Evolutionary conservation across 2,329 filamentous ascomycete genomes (phyloP).

Genomic region (Acrodontium crateriforme): DNA sequence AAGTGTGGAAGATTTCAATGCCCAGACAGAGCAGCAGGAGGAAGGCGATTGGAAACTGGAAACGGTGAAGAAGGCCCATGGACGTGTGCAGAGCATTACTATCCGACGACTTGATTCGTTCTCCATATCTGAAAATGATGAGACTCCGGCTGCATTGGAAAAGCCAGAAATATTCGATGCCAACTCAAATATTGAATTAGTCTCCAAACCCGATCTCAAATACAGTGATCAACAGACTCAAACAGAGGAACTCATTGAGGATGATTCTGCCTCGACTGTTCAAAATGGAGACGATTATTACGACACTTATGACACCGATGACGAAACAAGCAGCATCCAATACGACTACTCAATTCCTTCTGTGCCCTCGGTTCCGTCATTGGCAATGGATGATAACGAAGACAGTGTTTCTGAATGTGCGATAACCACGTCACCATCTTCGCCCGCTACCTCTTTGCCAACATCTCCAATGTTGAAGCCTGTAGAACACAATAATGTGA

Average conservation of each 20-base stretch:
- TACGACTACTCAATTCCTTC: too few relatives aligned
- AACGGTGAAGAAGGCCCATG: conserved; percentile 12
- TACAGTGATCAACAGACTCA: neutral
- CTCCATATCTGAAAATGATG: too few relatives aligned
- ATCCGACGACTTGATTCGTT: conserved; percentile 11
- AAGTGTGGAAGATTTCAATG: too few relatives aligned
- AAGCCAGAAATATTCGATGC: too few relatives aligned
- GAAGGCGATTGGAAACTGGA: conserved; percentile 15
- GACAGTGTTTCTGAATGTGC: conserved; percentile 11
- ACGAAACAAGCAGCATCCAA: too few relatives aligned
- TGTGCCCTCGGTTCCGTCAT: too few relatives aligned
- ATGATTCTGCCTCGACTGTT: neutral
- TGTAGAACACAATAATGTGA: conserved; percentile 6
- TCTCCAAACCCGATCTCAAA: too few relatives aligned
- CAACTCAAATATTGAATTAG: too few relatives aligned
- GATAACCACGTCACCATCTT: conserved; percentile 13
- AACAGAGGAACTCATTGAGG: conserved; percentile 2
- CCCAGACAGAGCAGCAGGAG: too few relatives aligned
- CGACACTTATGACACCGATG: conserved; percentile 3
- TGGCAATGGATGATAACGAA: conserved; percentile 2
- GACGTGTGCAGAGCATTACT: conserved; percentile 15
- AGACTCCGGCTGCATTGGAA: too few relatives aligned
- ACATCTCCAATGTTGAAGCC: conserved; percentile 2
- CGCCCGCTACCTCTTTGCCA: conserved; percentile 1
- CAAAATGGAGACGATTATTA: conserved; percentile 3